phyloP scores from a whole-genome alignment of 352 stramenopile species.

The Phytophthora syringae region DNA sequence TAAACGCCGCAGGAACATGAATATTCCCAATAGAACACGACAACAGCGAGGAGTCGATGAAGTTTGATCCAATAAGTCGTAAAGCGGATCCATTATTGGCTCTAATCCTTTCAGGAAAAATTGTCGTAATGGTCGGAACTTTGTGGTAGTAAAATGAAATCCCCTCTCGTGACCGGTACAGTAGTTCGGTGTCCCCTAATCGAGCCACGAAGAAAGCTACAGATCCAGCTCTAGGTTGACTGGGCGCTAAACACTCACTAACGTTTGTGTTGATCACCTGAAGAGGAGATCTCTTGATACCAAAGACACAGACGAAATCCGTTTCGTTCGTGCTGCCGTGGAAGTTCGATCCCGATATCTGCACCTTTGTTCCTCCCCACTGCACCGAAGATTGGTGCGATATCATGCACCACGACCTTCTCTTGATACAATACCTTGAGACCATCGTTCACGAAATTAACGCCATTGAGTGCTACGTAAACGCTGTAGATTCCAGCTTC shows the following conservation, averaged over 20 bases:
- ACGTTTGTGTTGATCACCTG: conserved; percentile 24
- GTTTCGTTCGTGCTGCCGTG: conserved; percentile 8
- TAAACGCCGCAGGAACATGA: conserved; percentile 30
- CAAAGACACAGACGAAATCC: conserved; percentile 49
- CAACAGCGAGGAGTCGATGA: conserved; percentile 49
- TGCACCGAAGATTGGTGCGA: conserved; percentile 50
- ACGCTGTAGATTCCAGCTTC: conserved; percentile 47
- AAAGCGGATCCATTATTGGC: conserved; percentile 9
- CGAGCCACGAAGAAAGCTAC: conserved; percentile 35
- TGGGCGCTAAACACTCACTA: conserved; percentile 35
- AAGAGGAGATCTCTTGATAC: conserved; percentile 17
- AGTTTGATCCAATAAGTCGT: conserved; percentile 36
- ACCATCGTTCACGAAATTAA: conserved; percentile 49
- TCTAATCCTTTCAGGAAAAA: conserved; percentile 29
- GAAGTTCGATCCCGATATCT: conserved; percentile 38
- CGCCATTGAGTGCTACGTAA: conserved; percentile 53
- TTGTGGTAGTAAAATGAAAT: conserved; percentile 32
- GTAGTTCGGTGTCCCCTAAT: conserved; percentile 1
- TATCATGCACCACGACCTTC: conserved; percentile 33
- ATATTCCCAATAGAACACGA: conserved; percentile 39
- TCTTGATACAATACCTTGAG: conserved; percentile 55
- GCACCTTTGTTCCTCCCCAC: conserved; percentile 52
- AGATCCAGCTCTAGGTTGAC: background rate
- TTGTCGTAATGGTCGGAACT: conserved; percentile 14
- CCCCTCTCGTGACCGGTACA: background rate